These are phyloP conservation scores for Porosira glacialis DNA, from an alignment of 352 stramenopile genomes.

Conservation along the genomic window DNA sequence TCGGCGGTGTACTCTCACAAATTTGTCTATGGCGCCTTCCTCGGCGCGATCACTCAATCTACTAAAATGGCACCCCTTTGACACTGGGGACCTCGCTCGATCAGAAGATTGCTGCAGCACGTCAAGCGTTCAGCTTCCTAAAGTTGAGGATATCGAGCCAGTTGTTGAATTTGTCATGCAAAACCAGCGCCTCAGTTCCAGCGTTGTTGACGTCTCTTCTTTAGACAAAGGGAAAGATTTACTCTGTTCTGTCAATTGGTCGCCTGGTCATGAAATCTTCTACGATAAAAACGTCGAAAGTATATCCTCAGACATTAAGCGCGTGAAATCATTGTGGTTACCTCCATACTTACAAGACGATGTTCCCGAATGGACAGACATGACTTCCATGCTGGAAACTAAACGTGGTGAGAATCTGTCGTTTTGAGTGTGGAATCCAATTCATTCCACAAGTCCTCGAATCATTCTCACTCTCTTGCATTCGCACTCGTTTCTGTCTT, in stretches of 20 bases:
- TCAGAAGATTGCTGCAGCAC: too few species aligned
- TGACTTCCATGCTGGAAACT: constrained; percentile 44
- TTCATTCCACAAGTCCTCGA: too few species aligned
- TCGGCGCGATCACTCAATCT: too few species aligned
- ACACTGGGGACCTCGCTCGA: too few species aligned
- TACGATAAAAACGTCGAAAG: constrained; percentile 1
- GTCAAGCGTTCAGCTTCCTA: too few species aligned
- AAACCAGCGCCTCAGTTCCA: constrained; percentile 67
- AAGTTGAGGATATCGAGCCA: constrained; percentile 51
- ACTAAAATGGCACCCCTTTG: too few species aligned
- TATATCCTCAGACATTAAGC: background rate
- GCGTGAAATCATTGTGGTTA: constrained; percentile 51
- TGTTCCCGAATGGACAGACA: constrained; percentile 65
- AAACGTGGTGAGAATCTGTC: constrained; percentile 55
- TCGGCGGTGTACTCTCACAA: too few species aligned
- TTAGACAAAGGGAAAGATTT: constrained; percentile 70
- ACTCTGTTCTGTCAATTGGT: constrained; percentile 61
- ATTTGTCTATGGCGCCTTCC: too few species aligned
- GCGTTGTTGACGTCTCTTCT: constrained; percentile 60
- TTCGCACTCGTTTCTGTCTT: too few species aligned
- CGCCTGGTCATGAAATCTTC: constrained; percentile 23
- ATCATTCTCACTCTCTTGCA: too few species aligned
- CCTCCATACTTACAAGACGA: constrained; percentile 77
- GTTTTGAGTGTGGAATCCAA: too few species aligned
- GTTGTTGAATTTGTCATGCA: constrained; percentile 77